These are phyloP conservation scores for Diplodia sapinea DNA, from an alignment of 2,329 filamentous ascomycete species.

Conservation along the genomic window DNA sequence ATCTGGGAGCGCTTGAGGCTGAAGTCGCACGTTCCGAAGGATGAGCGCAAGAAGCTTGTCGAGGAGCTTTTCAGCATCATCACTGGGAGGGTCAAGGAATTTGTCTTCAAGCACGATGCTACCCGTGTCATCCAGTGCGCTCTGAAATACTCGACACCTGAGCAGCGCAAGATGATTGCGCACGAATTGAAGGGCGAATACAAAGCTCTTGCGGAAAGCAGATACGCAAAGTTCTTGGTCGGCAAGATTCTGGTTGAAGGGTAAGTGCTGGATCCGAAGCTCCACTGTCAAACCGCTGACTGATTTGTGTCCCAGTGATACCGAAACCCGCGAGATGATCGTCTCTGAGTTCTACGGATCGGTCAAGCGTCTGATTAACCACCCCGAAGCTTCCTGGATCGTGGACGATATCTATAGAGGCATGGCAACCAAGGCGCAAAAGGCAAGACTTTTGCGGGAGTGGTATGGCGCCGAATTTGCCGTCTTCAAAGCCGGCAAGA, in stretches of 20 bases:
- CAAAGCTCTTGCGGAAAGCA: conserved; percentile 84
- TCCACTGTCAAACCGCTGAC: not conserved
- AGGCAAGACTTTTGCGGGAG: conserved; percentile 82
- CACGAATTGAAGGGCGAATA: conserved; percentile 85
- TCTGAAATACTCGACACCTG: conserved; percentile 88
- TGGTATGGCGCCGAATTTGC: conserved; percentile 97
- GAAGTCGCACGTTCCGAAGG: conserved; percentile 90
- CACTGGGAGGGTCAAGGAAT: conserved; percentile 88
- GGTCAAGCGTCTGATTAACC: conserved; percentile 91
- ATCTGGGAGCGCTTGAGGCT: conserved; percentile 92
- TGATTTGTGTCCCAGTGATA: conserved; percentile 60
- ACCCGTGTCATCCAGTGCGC: conserved; percentile 97
- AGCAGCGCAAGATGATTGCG: conserved; percentile 86
- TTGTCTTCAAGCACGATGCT: conserved; percentile 97
- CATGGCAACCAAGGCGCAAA: conserved; percentile 84
- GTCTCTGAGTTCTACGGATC: conserved; percentile 95
- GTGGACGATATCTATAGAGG: conserved; percentile 94
- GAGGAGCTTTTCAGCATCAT: conserved; percentile 90
- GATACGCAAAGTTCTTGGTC: conserved; percentile 96
- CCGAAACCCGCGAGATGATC: conserved; percentile 84
- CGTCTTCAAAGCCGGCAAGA: conserved; percentile 68
- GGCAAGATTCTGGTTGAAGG: conserved; percentile 93
- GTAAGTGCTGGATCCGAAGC: conserved; percentile 38
- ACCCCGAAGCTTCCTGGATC: conserved; percentile 96
- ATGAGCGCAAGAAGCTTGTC: conserved; percentile 86